Conservation (phyloP, 805 yeast species). For the Ogataea haglerorum region DNA sequence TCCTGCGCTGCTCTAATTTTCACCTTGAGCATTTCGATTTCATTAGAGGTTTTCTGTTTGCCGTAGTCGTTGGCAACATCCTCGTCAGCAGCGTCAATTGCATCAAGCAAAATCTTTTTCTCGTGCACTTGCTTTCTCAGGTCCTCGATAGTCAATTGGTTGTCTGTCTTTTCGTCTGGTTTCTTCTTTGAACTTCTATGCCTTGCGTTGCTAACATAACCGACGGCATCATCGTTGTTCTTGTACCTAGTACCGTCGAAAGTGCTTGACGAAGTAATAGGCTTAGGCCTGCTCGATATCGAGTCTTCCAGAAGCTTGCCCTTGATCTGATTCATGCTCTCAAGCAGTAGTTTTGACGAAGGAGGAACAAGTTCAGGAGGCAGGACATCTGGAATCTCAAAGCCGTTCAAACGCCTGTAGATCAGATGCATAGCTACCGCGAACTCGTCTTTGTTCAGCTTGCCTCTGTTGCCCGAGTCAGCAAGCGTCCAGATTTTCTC, state of each 20-base stretch:
- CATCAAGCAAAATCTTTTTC: conserved; percentile 65
- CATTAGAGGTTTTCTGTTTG: conserved; percentile 41
- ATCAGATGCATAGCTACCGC: conserved; percentile 97
- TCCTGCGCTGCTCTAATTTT: conserved; percentile 50
- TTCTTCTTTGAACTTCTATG: conserved; percentile 43
- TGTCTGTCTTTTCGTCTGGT: conserved; percentile 18
- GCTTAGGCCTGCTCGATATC: conserved; percentile 22
- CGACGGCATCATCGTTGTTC: conserved; percentile 67
- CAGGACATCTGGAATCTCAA: conserved; percentile 72
- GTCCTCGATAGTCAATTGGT: conserved; percentile 46
- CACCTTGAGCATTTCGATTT: conserved; percentile 61
- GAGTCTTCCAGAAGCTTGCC: conserved; percentile 48
- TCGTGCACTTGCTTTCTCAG: conserved; percentile 67
- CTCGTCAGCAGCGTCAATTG: conserved; percentile 65
- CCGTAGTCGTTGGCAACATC: conserved; percentile 33
- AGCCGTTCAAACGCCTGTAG: conserved; percentile 85
- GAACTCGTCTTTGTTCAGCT: conserved; percentile 84
- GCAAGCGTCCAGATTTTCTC: conserved; percentile 90
- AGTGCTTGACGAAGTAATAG: conserved; percentile 28
- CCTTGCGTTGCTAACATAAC: conserved; percentile 58
- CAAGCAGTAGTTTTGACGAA: conserved; percentile 69
- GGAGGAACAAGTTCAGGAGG: conserved; percentile 93
- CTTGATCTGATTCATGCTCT: conserved; percentile 68
- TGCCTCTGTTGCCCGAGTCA: conserved; percentile 79
- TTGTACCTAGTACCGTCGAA: conserved; percentile 59